Evolutionary conservation across 1,284 basidiomycete species (phyloP), one percentile per base, ranked within the genome.

Genomic region (Irpex rosettiformis): DNA sequence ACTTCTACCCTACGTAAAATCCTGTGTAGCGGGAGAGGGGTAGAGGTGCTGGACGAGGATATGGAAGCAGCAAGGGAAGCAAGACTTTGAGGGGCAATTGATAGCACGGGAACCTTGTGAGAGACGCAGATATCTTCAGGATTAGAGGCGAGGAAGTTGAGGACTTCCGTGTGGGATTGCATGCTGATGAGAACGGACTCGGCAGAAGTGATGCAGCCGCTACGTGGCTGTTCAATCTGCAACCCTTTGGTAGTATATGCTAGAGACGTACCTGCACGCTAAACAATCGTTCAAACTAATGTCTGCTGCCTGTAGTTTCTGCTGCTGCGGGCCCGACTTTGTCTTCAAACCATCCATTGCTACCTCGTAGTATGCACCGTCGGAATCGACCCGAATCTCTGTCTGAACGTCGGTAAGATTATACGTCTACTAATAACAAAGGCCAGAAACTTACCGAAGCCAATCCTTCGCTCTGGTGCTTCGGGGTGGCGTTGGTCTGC

Each of bases 111-210:
- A 1, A 85, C 72, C 61, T 82, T 85, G 67, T 83, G 76, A 54
- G 67, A 45, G 71, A 68, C 45, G 73, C 70, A 58, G 71, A 65
- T 54, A 70, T 59, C 63, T 37, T 75, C 68, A 1, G 80, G 73
- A 64, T 92, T 91, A 24, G 76, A 72, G 45, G 79, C 73, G 24
- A 97, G 80, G 65, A 92, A 89, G 54, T 82, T 82, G 47, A 95
- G 81, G 1, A 99, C 93, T 73, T 99, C 95, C 24, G 86, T 85
- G 69, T 98, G 95, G 13, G 93, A 96, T 74, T 99, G 97, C 61
- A 97, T 84, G n/a, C 94, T 95, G 70, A 99, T 97, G 59, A 99
- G 83, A 37, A 99, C 89, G 11, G 93, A 96, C 79, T 99, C 96
- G 33, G 96, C 96, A 52, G 95, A 97, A 1, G 96, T 99, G 67